phyloP scores from a whole-genome alignment of 1,284 basidiomycete species.

The Mycena sp. region DNA sequence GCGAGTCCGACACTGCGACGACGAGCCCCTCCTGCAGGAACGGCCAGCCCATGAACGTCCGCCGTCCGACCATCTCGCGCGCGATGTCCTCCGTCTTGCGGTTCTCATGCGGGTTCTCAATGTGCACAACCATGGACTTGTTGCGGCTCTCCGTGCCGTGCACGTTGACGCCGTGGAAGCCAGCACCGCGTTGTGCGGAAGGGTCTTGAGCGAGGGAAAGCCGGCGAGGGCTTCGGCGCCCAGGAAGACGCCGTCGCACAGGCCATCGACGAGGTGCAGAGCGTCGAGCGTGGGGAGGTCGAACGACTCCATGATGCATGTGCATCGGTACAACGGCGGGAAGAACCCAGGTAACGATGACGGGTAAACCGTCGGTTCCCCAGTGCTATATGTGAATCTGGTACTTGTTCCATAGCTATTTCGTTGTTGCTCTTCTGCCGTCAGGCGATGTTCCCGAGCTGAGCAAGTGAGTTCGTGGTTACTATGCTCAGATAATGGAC shows the following conservation, averaged over 20 bases:
- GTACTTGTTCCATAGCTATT: constrained; percentile 87
- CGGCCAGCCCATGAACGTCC: constrained; percentile 91
- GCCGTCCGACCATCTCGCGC: constrained; percentile 76
- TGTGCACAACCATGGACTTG: constrained; percentile 91
- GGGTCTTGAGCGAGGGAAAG: constrained; percentile 94
- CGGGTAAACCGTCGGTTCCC: constrained; percentile 76
- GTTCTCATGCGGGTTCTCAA: constrained; percentile 80
- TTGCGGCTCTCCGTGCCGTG: constrained; percentile 92
- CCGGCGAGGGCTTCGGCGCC: constrained; percentile 92
- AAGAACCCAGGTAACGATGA: constrained; percentile 96
- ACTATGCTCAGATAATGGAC: constrained; percentile 34
- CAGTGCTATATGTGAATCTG: constrained; percentile 79
- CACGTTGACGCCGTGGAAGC: constrained; percentile 91
- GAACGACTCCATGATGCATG: constrained; percentile 83
- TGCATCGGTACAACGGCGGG: constrained; percentile 88
- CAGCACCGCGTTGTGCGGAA: constrained; percentile 85
- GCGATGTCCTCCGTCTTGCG: constrained; percentile 81
- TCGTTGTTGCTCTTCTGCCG: constrained; percentile 79
- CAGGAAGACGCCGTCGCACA: constrained; percentile 90
- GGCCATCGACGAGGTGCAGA: constrained; percentile 85
- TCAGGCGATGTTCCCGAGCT: constrained; percentile 84
- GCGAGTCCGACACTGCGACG: constrained; percentile 85
- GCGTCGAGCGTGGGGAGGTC: constrained; percentile 91
- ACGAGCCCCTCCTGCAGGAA: constrained; percentile 95
- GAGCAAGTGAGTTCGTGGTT: constrained; percentile 7